Base-by-base conservation (phyloP, 2,329 filamentous ascomycete genomes). In the Penicillium sp. region DNA sequence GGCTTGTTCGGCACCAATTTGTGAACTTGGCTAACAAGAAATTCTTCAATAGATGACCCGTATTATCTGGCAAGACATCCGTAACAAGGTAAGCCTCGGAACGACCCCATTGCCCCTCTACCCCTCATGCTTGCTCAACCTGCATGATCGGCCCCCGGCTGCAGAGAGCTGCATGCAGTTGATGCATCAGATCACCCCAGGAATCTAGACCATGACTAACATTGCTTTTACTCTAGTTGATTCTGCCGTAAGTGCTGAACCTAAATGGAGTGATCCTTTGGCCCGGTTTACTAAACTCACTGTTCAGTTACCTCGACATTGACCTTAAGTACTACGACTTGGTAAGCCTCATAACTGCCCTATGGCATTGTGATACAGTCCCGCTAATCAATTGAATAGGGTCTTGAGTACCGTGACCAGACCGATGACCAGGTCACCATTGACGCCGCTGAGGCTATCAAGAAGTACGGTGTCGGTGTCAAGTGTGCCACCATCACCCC, bases 401-500 rank as follows among this genome's bases (percentile, higher is more conserved):
- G 94, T 59, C 85, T 97, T 62, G 87, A 90, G 75, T 96, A 96
- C 84, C 90, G 94, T 74, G 93, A 99, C 76, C 79, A 96, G 85
- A 97, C 94, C 74, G 87, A 95, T 75, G 94, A 97, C 77, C 84
- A 97, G 81, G 93, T 99, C 78, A 99, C 94, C 60, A 76, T 92
- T 67, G 94, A 97, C 73, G 90, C 93, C 53, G 94, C 94, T 53
- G 91, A 96, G 81, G 94, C 94, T 42, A 97, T 97, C 81, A 92
- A 96, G 85, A 96, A 97, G 84, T 97, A 97, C 84, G 91, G 89
- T 57, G 94, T 99, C 53, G 94, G 93, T 77, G 91, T 99, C 81
- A 99, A 99, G 84, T 99, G 94, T 78, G 94, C 94, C 64, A 99
- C 94, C 75, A 99, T 99, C 80, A 99, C 94, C 42, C 94, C 94